A percentile compares a stretch with the other conserved stretches of the same genome.
These are phyloP conservation scores for Phialophora verrucosa DNA, from an alignment of 2,329 filamentous ascomycete species.

Conservation along the genomic window DNA sequence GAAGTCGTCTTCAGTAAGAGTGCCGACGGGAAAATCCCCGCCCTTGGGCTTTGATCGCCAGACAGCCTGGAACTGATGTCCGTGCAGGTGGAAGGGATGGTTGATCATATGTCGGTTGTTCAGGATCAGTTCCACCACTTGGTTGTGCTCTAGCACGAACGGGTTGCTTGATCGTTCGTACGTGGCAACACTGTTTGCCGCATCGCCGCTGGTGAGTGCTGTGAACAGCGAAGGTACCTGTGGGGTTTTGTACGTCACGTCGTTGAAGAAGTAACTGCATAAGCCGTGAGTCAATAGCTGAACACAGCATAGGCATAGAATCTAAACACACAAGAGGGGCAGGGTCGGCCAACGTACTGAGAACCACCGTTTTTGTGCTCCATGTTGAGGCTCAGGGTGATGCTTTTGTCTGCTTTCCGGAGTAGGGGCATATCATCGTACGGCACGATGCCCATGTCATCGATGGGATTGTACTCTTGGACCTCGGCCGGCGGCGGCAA, in stretches of 20 bases:
- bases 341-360: not conserved
- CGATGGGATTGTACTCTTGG: conserved; percentile 68
- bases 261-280: conserved; percentile 38
- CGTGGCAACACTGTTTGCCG: conserved; percentile 62
- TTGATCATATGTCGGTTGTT: conserved; percentile 51
- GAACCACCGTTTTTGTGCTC: conserved; percentile 63
- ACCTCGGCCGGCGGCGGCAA: conserved; percentile 60
- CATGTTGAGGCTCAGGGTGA: conserved; percentile 70
- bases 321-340: not conserved
- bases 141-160: conserved; percentile 46
- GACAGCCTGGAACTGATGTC: conserved; percentile 66
- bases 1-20: conserved; percentile 46
- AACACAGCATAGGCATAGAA: not conserved
- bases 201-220: conserved; percentile 37
- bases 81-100: conserved; percentile 61
- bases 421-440: conserved; percentile 68
- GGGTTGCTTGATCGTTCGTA: conserved; percentile 71
- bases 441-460: conserved; percentile 75
- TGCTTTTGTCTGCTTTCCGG: conserved; percentile 62
- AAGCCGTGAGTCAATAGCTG: conserved; percentile 44
- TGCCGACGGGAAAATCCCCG: too few relatives aligned
- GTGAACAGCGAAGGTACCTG: conserved; percentile 42
- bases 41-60: conserved; percentile 27
- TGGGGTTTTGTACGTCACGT: conserved; percentile 40
- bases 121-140: conserved; percentile 52